Evolutionary conservation across 2,329 filamentous ascomycete species (phyloP), one percentile per base, ranked within the genome.

Genomic region (Trichoderma breve): DNA sequence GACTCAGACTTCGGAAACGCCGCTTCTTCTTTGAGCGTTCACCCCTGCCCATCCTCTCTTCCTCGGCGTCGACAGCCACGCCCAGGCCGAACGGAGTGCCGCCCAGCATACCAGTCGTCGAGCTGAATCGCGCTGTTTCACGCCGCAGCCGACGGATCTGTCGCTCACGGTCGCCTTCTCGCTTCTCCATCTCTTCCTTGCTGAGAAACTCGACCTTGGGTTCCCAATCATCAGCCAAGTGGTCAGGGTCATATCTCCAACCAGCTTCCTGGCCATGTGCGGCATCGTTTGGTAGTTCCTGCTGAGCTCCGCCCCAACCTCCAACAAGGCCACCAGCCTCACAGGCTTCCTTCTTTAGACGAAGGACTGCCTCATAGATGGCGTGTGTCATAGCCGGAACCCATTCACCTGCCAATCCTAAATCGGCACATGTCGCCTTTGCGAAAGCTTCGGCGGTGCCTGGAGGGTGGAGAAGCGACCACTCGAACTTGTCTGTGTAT

Each of bases 401-500:
- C 94, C 96, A 99, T 83, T 99, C 96, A 60, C 94, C 94, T 7
- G 91, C 87, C 68, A 99, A 85, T 7, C 95, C 95, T 9, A 99
- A 85, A 79, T 99, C 96, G 32, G 94, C 93, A 79, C 96, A 98
- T 0, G 96, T 98, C 75, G 94, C 90, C 79, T 93, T 94, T 39
- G 96, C 95, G 80, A 98, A 98, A 14, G 92, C 90, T 81, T 99
- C 95, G 0, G 96, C 94, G 55, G 95, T 94, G 26, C 95, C 95
- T 2, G 94, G 92, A 3, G 95, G 94, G 78, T 98, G 95, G 21
- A 97, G 86, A 24, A 99, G 85, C 6, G 95, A 98, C 95, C 95
- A 98, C 80, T 98, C 95, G 75, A 99, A 98, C 79, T 95, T 97
- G 85, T 99, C 96, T 4, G 93, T 97, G 81, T 98, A 98, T 14